These are phyloP conservation scores for Musa troglodytarum DNA, from an alignment of 176 grass and related monocot species.

Conservation along the genomic window DNA sequence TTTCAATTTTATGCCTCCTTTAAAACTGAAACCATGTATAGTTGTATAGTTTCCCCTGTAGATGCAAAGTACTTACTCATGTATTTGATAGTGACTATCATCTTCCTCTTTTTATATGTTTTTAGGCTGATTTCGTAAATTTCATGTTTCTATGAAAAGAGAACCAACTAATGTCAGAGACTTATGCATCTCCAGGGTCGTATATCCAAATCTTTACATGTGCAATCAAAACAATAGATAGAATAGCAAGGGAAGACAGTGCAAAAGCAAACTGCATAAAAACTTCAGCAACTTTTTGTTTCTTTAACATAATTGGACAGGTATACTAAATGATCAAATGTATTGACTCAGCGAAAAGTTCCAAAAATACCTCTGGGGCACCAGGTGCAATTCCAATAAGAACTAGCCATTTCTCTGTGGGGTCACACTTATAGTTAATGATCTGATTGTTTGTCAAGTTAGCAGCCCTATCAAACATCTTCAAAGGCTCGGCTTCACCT, in stretches of 20 bases:
- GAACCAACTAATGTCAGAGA: neutral
- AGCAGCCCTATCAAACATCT: constrained; percentile 91
- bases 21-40: neutral
- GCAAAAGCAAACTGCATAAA: neutral
- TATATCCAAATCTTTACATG: neutral
- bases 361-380: constrained; percentile 52
- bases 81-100: too few species aligned
- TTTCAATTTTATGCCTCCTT: neutral
- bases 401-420: constrained; percentile 83
- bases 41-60: too few species aligned
- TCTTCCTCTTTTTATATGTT: too few species aligned
- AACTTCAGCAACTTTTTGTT: neutral
- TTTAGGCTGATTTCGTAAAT: too few species aligned
- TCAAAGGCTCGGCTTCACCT: constrained; percentile 79
- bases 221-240: neutral
- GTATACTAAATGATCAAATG: too few species aligned
- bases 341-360: too few species aligned
- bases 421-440: constrained; percentile 90
- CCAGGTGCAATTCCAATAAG: constrained; percentile 95
- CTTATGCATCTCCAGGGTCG: neutral
- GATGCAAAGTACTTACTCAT: too few species aligned
- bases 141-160: neutral
- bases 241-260: neutral
- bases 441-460: constrained; percentile 94
- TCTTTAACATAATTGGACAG: neutral